Conservation (phyloP, 768 basidiomycete genomes). For the Crepidotus variabilis region DNA sequence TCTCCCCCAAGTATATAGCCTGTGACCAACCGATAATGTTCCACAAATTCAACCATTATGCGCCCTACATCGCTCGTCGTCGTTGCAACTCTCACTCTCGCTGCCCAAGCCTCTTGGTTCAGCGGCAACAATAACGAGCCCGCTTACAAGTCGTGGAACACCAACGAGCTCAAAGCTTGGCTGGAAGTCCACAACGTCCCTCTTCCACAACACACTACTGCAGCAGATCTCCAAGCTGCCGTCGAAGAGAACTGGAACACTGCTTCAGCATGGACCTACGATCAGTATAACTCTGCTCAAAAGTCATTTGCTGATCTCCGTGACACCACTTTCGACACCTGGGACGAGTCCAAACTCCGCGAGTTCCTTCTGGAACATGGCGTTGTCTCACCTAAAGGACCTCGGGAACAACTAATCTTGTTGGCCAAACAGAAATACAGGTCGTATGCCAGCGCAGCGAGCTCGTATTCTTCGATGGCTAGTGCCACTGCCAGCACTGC, state of each 20-base stretch:
- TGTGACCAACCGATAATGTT: neutral
- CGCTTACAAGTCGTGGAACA: slow-evolving; percentile 54
- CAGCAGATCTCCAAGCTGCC: slow-evolving; percentile 37
- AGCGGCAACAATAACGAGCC: slow-evolving; percentile 25
- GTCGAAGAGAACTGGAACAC: slow-evolving; percentile 64
- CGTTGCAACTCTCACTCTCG: slow-evolving; percentile 23
- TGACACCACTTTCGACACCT: slow-evolving; percentile 66
- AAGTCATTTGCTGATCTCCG: slow-evolving; percentile 55
- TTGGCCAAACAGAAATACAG: slow-evolving; percentile 72
- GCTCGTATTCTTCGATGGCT: slow-evolving; percentile 47
- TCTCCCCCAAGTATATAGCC: neutral
- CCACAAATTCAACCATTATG: slow-evolving; percentile 10
- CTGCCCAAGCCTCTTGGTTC: slow-evolving; percentile 53
- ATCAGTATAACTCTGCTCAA: slow-evolving; percentile 64
- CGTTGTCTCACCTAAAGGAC: slow-evolving; percentile 75
- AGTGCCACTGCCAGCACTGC: slow-evolving; percentile 46
- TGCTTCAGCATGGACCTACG: slow-evolving; percentile 52
- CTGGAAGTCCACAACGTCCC: slow-evolving; percentile 63
- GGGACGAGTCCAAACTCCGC: slow-evolving; percentile 82
- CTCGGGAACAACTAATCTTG: slow-evolving; percentile 73
- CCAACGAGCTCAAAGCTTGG: slow-evolving; percentile 62
- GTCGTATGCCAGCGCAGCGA: slow-evolving; percentile 57
- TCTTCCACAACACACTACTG: slow-evolving; percentile 42
- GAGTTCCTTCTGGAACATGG: slow-evolving; percentile 86
- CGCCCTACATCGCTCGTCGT: slow-evolving; percentile 19